phyloP scores from a whole-genome alignment of 495 filamentous ascomycete genomes.

The Penicillium fimorum region DNA sequence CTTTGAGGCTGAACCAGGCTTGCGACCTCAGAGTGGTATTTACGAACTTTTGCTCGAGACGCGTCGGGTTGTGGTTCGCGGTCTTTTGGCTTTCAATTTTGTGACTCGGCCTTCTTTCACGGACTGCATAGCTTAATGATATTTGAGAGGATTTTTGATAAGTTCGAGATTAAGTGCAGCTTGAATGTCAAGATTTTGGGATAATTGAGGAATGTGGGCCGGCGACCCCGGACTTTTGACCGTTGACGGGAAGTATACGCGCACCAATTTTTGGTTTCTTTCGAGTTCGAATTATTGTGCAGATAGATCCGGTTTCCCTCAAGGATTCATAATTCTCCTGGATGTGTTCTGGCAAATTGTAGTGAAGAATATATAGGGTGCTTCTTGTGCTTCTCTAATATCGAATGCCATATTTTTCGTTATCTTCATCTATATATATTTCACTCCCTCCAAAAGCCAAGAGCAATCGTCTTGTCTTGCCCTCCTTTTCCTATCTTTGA shows the following conservation, averaged over 20 bases:
- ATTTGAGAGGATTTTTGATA: not conserved
- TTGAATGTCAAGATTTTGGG: not conserved
- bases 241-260: not conserved
- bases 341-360: no score
- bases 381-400: no score
- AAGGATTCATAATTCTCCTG: no score
- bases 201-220: not conserved
- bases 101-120: constrained; percentile 28
- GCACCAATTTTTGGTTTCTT: no score
- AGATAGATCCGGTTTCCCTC: no score
- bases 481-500: no score
- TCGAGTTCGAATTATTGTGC: no score
- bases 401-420: no score
- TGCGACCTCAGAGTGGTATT: not conserved
- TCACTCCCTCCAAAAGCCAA: no score
- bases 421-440: no score
- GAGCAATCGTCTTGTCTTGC: no score
- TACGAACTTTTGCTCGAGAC: constrained; percentile 21
- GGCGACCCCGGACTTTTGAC: constrained; percentile 2
- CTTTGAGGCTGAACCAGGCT: not conserved
- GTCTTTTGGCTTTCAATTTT: constrained; percentile 18
- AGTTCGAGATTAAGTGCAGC: not conserved
- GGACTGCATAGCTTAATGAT: constrained; percentile 18
- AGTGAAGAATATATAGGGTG: no score
- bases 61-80: constrained; percentile 14